Conservation (phyloP, 768 basidiomycete species). For the Cyclocybe cylindracea region DNA sequence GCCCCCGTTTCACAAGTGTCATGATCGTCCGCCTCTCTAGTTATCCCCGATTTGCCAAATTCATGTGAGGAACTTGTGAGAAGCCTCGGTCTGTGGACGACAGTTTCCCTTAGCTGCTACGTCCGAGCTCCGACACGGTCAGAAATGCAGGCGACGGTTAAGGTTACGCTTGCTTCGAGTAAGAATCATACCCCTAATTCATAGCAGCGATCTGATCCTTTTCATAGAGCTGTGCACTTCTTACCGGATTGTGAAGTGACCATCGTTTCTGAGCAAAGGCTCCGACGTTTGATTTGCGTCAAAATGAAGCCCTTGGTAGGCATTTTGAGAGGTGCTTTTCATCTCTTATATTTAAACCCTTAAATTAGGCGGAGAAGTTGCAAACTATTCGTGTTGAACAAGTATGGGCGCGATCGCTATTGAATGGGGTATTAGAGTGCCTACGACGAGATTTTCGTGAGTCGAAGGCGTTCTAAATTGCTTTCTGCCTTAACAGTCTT, state of each 20-base stretch:
- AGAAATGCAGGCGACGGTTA: conserved; percentile 56
- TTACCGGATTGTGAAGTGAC: conserved; percentile 63
- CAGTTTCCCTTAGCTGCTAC: conserved; percentile 49
- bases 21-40: conserved; percentile 32
- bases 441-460: conserved; percentile 84
- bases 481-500: neutral
- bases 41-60: conserved; percentile 80
- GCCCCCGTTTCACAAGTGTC: neutral
- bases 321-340: neutral
- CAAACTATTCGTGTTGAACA: conserved; percentile 57
- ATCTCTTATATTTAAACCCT: neutral
- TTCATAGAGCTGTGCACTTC: conserved; percentile 58
- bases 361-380: conserved; percentile 60
- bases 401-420: conserved; percentile 63
- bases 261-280: conserved; percentile 29
- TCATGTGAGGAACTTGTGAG: conserved; percentile 46
- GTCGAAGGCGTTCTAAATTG: conserved; percentile 21
- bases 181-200: conserved; percentile 17
- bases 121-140: conserved; percentile 70
- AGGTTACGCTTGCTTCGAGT: conserved; percentile 76
- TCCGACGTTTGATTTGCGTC: conserved; percentile 59
- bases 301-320: conserved; percentile 65
- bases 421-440: conserved; percentile 68
- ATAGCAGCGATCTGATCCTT: neutral
- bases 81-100: neutral